Base-by-base conservation (phyloP, 73 alveolate species). In the Paramecium pentaurelia region DNA sequence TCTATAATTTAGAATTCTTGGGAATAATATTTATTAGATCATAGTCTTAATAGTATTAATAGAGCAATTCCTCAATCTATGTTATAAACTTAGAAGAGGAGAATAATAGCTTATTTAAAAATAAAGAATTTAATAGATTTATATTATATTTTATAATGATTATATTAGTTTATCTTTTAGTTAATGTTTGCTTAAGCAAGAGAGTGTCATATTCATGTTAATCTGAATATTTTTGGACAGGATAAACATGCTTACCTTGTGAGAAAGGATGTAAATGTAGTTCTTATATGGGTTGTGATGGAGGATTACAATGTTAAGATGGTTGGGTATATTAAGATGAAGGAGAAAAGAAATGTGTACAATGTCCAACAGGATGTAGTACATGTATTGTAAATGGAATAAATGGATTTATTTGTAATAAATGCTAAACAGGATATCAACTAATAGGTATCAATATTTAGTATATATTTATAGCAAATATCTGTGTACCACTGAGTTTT, bases 281-380 rank as follows among this genome's bases (percentile, higher is more conserved):
- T 64, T 64, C 84, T 14, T 64, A 64, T 34, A 12, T 64, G 84
- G 84, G 84, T 4, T 64, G 84, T 64, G 84, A 64, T 34, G 84
- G 47, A 32, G 49, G 28, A 6, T 32, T 64, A 64, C 0, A 32
- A 28, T 64, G 84, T 34, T 28, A 64, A 32, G 30, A 12, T 32
- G 84, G 84, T 16, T 64, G 47, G 42, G 84, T n/a, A 64, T 64
- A 25, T 32, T 34, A 64, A 34, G 47, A 28, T 7, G 84, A 64
- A 22, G 47, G 47, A 28, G 84, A 64, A 9, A 64, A 64, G 84
- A 64, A 64, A 28, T 64, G 84, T 64, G 84, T 64, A 6, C 49
- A 28, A 64, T 64, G 84, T 14, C 84, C 84, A 64, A 64, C 16
- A 12, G 84, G 84, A 28, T 64, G 84, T 64, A 32, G 32, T 32